Conservation (phyloP, 2,329 filamentous ascomycete species). For the Venturia aucupariae region DNA sequence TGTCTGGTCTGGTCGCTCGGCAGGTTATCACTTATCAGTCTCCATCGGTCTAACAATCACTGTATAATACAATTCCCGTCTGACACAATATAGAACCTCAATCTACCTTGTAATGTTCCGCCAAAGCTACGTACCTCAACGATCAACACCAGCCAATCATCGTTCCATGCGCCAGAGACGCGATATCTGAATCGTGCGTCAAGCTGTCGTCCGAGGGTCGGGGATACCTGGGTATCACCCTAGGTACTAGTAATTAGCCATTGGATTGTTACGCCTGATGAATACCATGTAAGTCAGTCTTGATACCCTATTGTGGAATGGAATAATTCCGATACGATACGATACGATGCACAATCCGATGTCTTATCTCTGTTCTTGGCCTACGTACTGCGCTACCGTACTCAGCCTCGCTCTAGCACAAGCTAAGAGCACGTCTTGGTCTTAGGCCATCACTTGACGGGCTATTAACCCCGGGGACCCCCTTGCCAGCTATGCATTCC, state of each 20-base stretch:
- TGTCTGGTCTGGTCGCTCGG: too few relatives aligned
- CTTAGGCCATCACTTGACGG: not conserved
- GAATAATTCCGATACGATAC: not conserved
- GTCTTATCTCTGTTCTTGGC: constrained; percentile 2
- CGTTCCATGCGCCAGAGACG: not conserved
- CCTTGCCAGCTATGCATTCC: not conserved
- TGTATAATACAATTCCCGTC: too few relatives aligned
- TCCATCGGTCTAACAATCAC: too few relatives aligned
- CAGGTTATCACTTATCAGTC: too few relatives aligned
- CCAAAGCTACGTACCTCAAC: not conserved
- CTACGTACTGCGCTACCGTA: not conserved
- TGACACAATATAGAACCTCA: too few relatives aligned
- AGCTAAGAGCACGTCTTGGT: not conserved
- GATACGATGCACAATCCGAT: not conserved
- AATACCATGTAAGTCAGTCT: too few relatives aligned
- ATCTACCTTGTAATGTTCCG: not conserved
- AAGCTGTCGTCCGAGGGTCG: not conserved
- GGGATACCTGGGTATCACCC: not conserved
- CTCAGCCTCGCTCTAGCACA: not conserved
- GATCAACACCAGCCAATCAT: not conserved
- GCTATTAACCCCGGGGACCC: not conserved
- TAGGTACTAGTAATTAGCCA: too few relatives aligned
- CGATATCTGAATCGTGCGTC: constrained; percentile 1
- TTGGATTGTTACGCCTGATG: too few relatives aligned
- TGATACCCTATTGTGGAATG: too few relatives aligned